Evolutionary conservation across 75 land plant species (phyloP).

Genomic region (Sequoiadendron giganteum): DNA sequence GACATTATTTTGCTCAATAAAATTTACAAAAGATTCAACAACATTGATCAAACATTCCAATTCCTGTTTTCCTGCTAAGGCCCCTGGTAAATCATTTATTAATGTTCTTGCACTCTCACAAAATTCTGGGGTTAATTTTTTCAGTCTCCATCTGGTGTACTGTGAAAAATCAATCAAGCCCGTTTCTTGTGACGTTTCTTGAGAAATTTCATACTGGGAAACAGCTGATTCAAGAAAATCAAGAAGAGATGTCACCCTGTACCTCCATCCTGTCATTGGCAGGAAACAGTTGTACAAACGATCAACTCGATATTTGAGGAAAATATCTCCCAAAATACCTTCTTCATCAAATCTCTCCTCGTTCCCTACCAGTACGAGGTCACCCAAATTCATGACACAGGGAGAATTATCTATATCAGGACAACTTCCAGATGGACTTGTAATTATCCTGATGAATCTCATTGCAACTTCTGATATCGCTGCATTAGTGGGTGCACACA

Average conservation of each 20-base stretch:
- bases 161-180: neutral
- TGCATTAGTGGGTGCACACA: slow-evolving; percentile 72
- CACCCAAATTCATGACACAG: slow-evolving; percentile 17
- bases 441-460: slow-evolving; percentile 27
- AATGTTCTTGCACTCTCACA: neutral
- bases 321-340: slow-evolving; percentile 28
- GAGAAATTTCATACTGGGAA: neutral
- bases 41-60: too few species aligned
- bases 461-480: slow-evolving; percentile 53
- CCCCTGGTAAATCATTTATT: neutral
- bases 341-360: slow-evolving; percentile 35
- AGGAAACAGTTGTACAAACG: slow-evolving; percentile 13
- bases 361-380: slow-evolving; percentile 63
- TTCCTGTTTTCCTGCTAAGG: too few species aligned
- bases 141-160: neutral
- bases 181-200: slow-evolving; percentile 5
- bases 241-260: neutral
- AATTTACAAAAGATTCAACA: neutral
- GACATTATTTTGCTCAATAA: neutral
- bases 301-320: slow-evolving; percentile 25
- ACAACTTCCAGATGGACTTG: neutral
- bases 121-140: neutral
- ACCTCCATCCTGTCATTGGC: slow-evolving; percentile 18
- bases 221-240: neutral
- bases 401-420: neutral